Evolutionary conservation across 345 rosid species (phyloP).

Genomic region (Dimocarpus longan): DNA sequence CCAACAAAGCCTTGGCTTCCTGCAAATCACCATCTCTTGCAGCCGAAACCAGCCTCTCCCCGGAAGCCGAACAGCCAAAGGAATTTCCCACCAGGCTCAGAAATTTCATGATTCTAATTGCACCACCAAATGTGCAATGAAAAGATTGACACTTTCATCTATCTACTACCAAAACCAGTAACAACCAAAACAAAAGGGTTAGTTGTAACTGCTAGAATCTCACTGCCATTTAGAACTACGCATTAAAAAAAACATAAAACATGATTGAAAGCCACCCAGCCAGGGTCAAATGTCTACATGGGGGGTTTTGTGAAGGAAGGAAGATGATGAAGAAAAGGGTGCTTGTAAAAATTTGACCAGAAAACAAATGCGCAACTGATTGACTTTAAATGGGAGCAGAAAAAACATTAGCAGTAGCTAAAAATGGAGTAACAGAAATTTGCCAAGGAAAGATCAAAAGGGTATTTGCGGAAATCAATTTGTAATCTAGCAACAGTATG

Average conservation of each 20-base stretch:
- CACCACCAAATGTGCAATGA: background rate
- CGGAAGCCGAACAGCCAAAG: conserved; percentile 98
- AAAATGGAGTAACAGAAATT: conserved; percentile 17
- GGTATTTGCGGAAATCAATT: background rate
- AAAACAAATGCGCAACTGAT: conserved; percentile 10
- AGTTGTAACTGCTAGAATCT: conserved; percentile 35
- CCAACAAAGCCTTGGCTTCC: conserved; percentile 92
- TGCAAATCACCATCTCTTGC: conserved; percentile 98
- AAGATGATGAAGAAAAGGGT: background rate
- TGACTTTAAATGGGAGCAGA: background rate
- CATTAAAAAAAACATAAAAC: background rate
- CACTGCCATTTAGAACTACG: conserved; percentile 15
- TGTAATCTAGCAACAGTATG: no score
- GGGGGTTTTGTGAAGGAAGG: background rate
- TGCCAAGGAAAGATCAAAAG: conserved; percentile 1
- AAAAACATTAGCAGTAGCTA: background rate
- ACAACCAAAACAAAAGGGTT: conserved; percentile 25
- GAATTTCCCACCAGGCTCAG: conserved; percentile 90
- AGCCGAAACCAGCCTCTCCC: conserved; percentile 94
- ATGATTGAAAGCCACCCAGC: background rate
- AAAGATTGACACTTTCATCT: background rate
- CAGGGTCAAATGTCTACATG: conserved; percentile 14
- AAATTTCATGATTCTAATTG: conserved; percentile 58
- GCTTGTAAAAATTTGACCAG: conserved; percentile 2
- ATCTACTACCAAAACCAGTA: conserved; percentile 27